A percentile compares a stretch with the other conserved stretches of the same genome.
Conservation (phyloP, 2,329 filamentous ascomycete species). For the Aspergillus candidus region DNA sequence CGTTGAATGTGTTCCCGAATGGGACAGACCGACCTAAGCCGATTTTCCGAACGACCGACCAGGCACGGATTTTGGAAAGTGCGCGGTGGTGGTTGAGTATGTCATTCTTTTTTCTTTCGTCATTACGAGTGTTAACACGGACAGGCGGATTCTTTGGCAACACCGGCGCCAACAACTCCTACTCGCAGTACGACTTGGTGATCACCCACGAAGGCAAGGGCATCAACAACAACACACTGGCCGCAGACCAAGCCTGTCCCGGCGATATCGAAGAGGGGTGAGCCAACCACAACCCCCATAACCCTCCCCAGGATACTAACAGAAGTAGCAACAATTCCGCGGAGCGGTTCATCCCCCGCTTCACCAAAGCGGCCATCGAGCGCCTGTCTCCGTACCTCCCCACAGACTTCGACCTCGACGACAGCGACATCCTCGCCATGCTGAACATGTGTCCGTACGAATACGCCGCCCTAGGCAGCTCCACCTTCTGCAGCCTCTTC, state of each 20-base stretch:
- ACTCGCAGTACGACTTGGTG: conserved; percentile 35
- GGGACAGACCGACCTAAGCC: conserved; percentile 46
- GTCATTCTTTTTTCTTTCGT: conserved; percentile 9
- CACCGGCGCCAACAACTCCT: conserved; percentile 18
- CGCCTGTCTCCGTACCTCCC: conserved; percentile 46
- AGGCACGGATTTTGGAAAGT: conserved; percentile 51
- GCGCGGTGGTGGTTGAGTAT: conserved; percentile 40
- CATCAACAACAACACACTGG: conserved; percentile 50
- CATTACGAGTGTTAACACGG: conserved; percentile 13
- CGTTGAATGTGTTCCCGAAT: conserved; percentile 36
- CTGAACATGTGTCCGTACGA: conserved; percentile 53
- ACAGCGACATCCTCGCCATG: conserved; percentile 48
- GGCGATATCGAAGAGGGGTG: conserved; percentile 33
- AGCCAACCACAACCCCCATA: conserved; percentile 25
- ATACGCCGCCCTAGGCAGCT: conserved; percentile 44
- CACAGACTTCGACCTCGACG: conserved; percentile 43
- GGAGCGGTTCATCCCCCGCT: conserved; percentile 40
- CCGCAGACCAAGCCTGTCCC: conserved; percentile 32
- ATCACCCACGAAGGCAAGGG: conserved; percentile 46
- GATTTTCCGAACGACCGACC: conserved; percentile 49
- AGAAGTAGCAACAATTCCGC: conserved; percentile 21
- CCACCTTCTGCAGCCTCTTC: conserved; percentile 50
- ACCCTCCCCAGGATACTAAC: neutral
- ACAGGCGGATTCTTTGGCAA: conserved; percentile 29
- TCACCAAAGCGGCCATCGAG: conserved; percentile 41